Evolutionary conservation across 1,139 yeast species (phyloP).

Genomic region (Candida gigantensis): DNA sequence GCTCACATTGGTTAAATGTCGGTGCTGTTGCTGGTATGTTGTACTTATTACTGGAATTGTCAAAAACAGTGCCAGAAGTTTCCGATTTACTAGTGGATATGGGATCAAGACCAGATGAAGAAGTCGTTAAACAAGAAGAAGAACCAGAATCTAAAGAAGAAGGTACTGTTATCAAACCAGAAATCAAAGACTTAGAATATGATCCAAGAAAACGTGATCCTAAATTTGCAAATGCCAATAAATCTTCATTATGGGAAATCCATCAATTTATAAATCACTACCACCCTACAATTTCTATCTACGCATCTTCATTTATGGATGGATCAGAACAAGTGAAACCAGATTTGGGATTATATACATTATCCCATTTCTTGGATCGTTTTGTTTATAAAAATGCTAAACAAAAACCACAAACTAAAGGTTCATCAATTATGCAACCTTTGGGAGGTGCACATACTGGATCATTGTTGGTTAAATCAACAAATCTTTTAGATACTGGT

Average conservation of each 20-base stretch:
- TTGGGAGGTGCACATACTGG: conserved; percentile 89
- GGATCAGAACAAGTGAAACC: conserved; percentile 59
- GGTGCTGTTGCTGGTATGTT: conserved; percentile 94
- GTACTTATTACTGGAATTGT: conserved; percentile 68
- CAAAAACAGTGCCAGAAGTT: conserved; percentile 44
- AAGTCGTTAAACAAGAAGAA: conserved; percentile 33
- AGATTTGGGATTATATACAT: conserved; percentile 83
- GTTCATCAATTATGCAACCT: conserved; percentile 97
- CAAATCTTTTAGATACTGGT: conserved; percentile 46
- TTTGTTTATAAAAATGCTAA: conserved; percentile 94
- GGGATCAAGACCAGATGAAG: conserved; percentile 39
- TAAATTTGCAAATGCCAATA: conserved; percentile 75
- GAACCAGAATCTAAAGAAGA: conserved; percentile 9
- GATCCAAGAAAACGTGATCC: conserved; percentile 95
- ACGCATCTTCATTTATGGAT: conserved; percentile 64
- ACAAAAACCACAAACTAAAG: conserved; percentile 68
- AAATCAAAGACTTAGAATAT: conserved; percentile 38
- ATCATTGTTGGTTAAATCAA: conserved; percentile 67
- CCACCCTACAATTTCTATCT: conserved; percentile 88
- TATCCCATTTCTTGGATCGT: conserved; percentile 89
- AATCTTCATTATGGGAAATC: conserved; percentile 85
- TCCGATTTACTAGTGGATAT: conserved; percentile 44
- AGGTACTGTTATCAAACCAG: conserved; percentile 11
- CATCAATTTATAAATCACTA: conserved; percentile 72
- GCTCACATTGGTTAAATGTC: conserved; percentile 81